These are phyloP conservation scores for Malus hybrid DNA, from an alignment of 331 rosid species.

Conservation along the genomic window DNA sequence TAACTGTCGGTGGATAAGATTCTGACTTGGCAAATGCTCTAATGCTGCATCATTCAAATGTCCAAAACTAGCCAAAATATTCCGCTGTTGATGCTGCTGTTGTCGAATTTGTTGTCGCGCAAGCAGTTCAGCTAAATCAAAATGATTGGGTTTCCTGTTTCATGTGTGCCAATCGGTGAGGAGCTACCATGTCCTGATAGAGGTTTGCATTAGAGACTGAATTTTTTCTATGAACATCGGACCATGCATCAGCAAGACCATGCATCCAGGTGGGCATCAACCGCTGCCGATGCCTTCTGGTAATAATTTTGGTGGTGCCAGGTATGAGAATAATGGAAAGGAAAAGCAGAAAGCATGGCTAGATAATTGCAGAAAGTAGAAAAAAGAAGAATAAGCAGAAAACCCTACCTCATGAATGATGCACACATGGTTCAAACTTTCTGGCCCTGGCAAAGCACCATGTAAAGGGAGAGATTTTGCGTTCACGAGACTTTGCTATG, in stretches of 20 bases:
- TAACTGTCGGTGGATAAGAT: slow-evolving; percentile 38
- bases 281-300: slow-evolving; percentile 2
- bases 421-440: too few relatives aligned
- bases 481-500: too few relatives aligned
- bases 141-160: slow-evolving; percentile 34
- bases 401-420: too few relatives aligned
- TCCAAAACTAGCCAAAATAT: slow-evolving; percentile 24
- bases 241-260: slow-evolving; percentile 18
- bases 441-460: too few relatives aligned
- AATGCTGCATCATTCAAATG: slow-evolving; percentile 34
- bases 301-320: too few relatives aligned
- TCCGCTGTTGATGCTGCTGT: slow-evolving; percentile 39
- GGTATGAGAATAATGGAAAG: too few relatives aligned
- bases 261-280: neutral
- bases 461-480: too few relatives aligned
- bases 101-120: slow-evolving; percentile 38
- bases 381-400: too few relatives aligned
- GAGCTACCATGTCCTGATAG: slow-evolving; percentile 25
- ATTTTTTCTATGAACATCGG: slow-evolving; percentile 34
- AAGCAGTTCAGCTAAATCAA: slow-evolving; percentile 43
- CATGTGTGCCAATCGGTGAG: slow-evolving; percentile 27
- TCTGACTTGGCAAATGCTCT: slow-evolving; percentile 37
- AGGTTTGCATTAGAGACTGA: slow-evolving; percentile 28
- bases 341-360: too few relatives aligned
- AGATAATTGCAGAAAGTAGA: too few relatives aligned